Evolutionary conservation across 306 rosid genomes (phyloP), one percentile per base, ranked within the genome.

Genomic region (Vicia villosa): DNA sequence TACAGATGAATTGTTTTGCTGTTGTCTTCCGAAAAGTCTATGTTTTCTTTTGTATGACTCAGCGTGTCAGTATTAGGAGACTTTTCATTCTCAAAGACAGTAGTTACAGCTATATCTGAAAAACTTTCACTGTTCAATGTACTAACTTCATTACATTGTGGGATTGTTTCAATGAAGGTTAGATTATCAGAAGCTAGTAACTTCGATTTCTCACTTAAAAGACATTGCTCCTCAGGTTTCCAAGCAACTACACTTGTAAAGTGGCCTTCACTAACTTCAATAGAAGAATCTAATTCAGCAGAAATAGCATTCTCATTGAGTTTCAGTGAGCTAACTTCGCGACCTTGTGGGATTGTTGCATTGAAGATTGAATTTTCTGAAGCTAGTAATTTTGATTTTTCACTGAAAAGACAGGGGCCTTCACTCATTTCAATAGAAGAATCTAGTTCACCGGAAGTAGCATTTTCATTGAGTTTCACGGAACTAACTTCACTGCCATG

Each of bases 1-100:
- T 77, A 92, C 96, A 22, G 67, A 72, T 78, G 64, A 64, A 60
- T 56, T 61, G 49, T 64, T 69, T 82, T 57, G 54, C 67, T 52
- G 68, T 66, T 34, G 56, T 80, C 82, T 41, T 74, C 81, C 37
- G 60, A 51, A 66, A 13, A 56, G 56, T 21, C 10, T 15, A 66
- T 52, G 47, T 2, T 56, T 4, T 37, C 54, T 32, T 68, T 37
- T 37, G 66, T 52, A 73, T 69, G 74, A 41, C 66, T 63, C 60
- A 22, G 66, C 77, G 73, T 49, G 72, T 73, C 77, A 14, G 78
- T 10, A 67, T 52, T 45, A 17, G 74, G 63, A 58, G 16, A 65
- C 14, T 72, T 80, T 22, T 63, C 76, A 60, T 74, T 64, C 34
- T 22, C 72, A 49, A 34, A 16, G 16, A 70, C n/a, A 70, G 11